A percentile compares a stretch with the other conserved stretches of the same genome.
Conservation (phyloP, 805 yeast genomes). For the Lipomyces sp. region DNA sequence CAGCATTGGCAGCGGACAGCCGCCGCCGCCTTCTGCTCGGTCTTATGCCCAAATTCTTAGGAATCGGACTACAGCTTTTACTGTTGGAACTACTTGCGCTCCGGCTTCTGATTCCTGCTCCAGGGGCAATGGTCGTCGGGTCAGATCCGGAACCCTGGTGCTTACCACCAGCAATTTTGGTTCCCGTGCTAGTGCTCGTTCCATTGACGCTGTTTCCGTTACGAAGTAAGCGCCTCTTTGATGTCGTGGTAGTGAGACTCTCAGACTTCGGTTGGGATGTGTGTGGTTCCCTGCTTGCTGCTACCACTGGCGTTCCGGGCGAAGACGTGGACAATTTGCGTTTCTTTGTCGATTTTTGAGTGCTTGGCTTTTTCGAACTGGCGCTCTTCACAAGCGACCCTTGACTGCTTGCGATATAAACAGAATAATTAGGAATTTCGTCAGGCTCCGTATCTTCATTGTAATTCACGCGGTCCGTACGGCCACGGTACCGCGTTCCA, state of each 20-base stretch:
- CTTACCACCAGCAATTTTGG: neutral
- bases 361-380: neutral
- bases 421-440: constrained; percentile 9
- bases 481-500: constrained; percentile 26
- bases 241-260: neutral
- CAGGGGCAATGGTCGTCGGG: neutral
- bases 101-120: neutral
- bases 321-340: neutral
- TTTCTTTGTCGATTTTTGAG: neutral
- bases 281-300: neutral
- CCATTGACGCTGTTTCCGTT: neutral
- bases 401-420: neutral
- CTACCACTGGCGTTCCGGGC: neutral
- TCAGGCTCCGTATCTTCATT: constrained; percentile 39
- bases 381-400: neutral
- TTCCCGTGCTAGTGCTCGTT: neutral
- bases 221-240: neutral
- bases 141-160: neutral
- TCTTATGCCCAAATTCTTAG: neutral
- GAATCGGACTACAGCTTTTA: constrained; percentile 13
- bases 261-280: neutral
- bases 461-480: constrained; percentile 39
- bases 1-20: constrained; percentile 1
- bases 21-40: neutral
- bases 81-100: constrained; percentile 1